Evolutionary conservation across 345 rosid species (phyloP).

Genomic region (Alliaria petiolata): DNA sequence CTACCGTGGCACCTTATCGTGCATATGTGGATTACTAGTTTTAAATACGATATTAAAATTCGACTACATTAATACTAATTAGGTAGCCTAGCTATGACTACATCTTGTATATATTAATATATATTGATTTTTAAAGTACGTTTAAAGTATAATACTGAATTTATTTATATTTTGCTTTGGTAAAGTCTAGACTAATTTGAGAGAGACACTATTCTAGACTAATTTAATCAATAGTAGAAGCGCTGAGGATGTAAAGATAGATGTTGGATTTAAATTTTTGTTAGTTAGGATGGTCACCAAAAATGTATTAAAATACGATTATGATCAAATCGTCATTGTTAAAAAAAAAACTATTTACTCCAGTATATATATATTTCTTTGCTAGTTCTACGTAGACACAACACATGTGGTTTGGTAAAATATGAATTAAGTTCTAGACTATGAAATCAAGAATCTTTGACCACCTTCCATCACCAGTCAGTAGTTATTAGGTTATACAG

Average conservation of each 20-base stretch:
- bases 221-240: neutral
- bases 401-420: conserved; percentile 7
- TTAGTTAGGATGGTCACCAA: conserved; percentile 2
- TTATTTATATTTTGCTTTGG: no score
- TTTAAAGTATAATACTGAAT: no score
- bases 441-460: conserved; percentile 11
- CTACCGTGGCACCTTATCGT: neutral
- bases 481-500: conserved; percentile 1
- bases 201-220: neutral
- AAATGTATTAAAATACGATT: neutral
- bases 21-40: neutral
- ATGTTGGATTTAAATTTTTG: neutral
- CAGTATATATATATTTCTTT: neutral
- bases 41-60: neutral
- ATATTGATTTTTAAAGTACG: neutral
- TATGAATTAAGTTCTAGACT: neutral
- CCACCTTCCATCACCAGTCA: neutral
- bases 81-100: neutral
- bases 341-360: neutral
- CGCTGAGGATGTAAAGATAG: neutral
- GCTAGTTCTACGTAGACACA: neutral
- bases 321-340: neutral
- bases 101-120: neutral
- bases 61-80: neutral
- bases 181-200: neutral